phyloP scores from a whole-genome alignment of 2,329 filamentous ascomycete genomes.

The Amylocarpus encephaloides region DNA sequence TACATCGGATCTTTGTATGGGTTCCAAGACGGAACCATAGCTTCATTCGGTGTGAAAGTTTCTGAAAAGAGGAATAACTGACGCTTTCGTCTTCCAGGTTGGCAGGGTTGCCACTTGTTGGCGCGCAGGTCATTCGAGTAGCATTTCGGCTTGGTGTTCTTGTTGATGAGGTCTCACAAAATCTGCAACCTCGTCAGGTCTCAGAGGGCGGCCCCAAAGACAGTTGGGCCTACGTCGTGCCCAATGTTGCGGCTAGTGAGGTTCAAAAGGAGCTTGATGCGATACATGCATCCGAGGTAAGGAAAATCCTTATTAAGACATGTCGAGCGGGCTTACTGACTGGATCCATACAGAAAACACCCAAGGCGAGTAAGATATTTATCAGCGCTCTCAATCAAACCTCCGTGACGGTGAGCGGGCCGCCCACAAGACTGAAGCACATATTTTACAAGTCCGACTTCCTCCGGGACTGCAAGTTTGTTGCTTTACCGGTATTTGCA shows the following conservation, averaged over 20 bases:
- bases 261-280: conserved; percentile 36
- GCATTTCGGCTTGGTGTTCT: conserved; percentile 43
- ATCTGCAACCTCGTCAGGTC: conserved; percentile 35
- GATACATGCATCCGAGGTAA: conserved; percentile 24
- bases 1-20: no score
- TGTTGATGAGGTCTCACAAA: conserved; percentile 38
- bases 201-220: conserved; percentile 20
- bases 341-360: conserved; percentile 22
- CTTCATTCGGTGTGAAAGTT: no score
- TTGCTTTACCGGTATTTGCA: conserved; percentile 34
- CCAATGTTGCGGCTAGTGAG: conserved; percentile 28
- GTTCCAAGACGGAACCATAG: no score
- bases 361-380: conserved; percentile 21
- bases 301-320: no score
- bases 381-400: conserved; percentile 12
- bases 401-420: conserved; percentile 14
- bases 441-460: conserved; percentile 29
- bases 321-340: no score
- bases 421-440: conserved; percentile 26
- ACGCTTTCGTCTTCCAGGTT: no score
- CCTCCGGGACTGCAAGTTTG: conserved; percentile 29
- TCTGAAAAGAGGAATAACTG: no score
- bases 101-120: conserved; percentile 36
- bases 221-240: conserved; percentile 39
- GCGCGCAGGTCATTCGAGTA: conserved; percentile 36